phyloP scores from a whole-genome alignment of 371 early-diverging fungal species.

The Coemansia sp. region DNA sequence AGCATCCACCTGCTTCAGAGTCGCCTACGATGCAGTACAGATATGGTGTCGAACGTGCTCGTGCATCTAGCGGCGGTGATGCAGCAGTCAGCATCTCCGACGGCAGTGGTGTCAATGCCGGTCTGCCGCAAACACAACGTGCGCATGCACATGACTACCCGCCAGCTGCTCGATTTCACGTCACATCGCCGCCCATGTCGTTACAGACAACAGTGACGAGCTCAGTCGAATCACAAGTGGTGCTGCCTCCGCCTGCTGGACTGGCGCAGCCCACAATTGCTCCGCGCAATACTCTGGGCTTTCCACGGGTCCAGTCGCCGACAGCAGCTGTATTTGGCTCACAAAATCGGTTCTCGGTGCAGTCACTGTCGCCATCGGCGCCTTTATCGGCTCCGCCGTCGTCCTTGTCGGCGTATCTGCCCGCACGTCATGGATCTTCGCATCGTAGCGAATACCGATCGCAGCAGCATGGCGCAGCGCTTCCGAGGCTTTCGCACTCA shows the following conservation, averaged over 20 bases:
- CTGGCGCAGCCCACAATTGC: neutral
- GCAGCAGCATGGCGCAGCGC: slow-evolving; percentile 4
- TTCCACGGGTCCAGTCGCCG: slow-evolving; percentile 1
- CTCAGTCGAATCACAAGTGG: neutral
- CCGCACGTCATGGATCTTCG: neutral
- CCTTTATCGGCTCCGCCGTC: slow-evolving; percentile 2
- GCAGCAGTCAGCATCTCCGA: neutral
- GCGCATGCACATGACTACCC: slow-evolving; percentile 8
- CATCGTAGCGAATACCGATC: slow-evolving; percentile 12
- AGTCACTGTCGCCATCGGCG: neutral
- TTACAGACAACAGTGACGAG: neutral
- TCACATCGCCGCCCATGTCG: slow-evolving; percentile 16
- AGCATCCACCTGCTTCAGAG: slow-evolving; percentile 1
- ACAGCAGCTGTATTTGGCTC: neutral
- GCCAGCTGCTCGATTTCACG: slow-evolving; percentile 5
- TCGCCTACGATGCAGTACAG: slow-evolving; percentile 10
- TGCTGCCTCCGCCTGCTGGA: slow-evolving; percentile 15
- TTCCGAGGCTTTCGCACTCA: slow-evolving; percentile 11
- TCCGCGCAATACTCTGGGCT: neutral
- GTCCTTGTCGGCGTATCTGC: neutral
- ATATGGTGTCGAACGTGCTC: slow-evolving; percentile 4
- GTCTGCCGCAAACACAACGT: neutral
- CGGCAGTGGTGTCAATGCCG: slow-evolving; percentile 1
- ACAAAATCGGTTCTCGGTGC: neutral
- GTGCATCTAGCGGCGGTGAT: slow-evolving; percentile 13